Conservation (phyloP, 257 asterid species). For the Sherardia arvensis region DNA sequence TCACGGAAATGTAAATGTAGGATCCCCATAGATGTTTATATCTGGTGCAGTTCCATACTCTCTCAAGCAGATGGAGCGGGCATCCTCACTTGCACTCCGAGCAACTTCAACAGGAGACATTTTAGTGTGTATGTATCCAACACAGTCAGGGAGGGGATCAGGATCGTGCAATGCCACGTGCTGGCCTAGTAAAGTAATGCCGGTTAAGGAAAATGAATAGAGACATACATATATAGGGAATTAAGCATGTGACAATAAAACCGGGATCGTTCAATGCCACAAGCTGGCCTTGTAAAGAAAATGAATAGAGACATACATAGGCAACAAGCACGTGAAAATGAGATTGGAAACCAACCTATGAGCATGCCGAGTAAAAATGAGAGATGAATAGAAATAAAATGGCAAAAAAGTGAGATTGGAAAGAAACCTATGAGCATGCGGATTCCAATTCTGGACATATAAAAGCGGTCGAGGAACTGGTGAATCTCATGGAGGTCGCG, state of each 20-base stretch:
- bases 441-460: conserved; percentile 89
- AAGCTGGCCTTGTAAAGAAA: too few species aligned
- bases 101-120: conserved; percentile 93
- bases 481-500: conserved; percentile 67
- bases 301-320: too few species aligned
- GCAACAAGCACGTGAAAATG: too few species aligned
- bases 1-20: conserved; percentile 77
- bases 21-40: conserved; percentile 79
- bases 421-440: conserved; percentile 92
- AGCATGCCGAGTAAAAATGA: too few species aligned
- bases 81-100: conserved; percentile 72
- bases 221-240: too few species aligned
- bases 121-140: conserved; percentile 86
- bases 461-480: conserved; percentile 82
- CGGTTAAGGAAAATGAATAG: not conserved
- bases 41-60: conserved; percentile 91
- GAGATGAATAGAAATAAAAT: too few species aligned
- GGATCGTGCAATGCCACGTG: conserved; percentile 95
- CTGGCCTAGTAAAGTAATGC: conserved; percentile 25
- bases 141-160: conserved; percentile 69
- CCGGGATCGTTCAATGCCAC: too few species aligned
- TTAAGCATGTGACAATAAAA: too few species aligned
- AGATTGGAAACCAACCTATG: too few species aligned
- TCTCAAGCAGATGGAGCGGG: conserved; percentile 67
- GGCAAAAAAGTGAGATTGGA: too few species aligned